Conservation (phyloP, 768 basidiomycete genomes). For the Phlebiopsis gigantea region DNA sequence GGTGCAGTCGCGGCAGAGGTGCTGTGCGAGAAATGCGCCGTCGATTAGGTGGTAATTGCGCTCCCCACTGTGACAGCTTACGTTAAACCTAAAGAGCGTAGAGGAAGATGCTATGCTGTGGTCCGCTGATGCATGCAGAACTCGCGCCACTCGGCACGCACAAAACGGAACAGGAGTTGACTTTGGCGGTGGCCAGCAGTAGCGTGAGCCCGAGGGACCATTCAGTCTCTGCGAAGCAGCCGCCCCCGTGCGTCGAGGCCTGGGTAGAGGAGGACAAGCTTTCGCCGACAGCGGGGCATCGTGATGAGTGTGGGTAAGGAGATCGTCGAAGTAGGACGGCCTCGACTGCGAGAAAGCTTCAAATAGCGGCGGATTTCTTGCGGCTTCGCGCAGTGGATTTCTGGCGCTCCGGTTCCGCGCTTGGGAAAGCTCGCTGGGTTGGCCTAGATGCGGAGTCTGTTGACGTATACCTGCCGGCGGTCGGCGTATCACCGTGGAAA, state of each 20-base stretch:
- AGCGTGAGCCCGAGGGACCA: too few species aligned
- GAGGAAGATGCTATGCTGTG: not conserved
- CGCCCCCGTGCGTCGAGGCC: not conserved
- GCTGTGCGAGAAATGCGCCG: not conserved
- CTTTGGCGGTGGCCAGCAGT: too few species aligned
- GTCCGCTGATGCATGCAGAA: not conserved
- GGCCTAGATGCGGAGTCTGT: slow-evolving; percentile 1
- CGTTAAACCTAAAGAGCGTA: too few species aligned
- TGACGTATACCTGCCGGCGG: not conserved
- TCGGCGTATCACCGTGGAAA: not conserved
- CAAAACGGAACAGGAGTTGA: too few species aligned
- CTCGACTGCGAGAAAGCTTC: not conserved
- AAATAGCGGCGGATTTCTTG: not conserved
- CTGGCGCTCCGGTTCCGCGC: not conserved
- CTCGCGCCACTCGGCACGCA: too few species aligned
- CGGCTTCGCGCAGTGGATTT: not conserved
- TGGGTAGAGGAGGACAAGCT: not conserved
- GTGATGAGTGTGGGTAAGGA: not conserved
- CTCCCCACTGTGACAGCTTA: not conserved
- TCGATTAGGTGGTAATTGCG: not conserved
- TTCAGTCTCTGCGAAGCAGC: too few species aligned
- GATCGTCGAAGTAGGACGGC: not conserved
- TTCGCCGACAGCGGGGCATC: not conserved
- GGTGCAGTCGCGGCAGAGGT: not conserved
- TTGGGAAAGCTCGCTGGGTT: not conserved